phyloP scores from a whole-genome alignment of 352 stramenopile genomes.

The Halophytophthora polymorphica region DNA sequence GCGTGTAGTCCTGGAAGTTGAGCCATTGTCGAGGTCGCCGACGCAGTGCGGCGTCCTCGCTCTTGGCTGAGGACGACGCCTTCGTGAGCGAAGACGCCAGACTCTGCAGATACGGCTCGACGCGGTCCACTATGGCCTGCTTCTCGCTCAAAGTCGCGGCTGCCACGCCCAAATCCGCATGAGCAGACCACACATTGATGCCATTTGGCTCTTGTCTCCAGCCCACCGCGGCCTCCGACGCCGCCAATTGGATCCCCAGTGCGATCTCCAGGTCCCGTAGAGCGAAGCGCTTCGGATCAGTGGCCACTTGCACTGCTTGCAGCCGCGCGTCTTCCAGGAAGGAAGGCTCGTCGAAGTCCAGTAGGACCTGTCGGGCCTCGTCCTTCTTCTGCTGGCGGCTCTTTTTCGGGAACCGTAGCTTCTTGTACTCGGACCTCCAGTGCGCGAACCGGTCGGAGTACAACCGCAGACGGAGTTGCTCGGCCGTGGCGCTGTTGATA shows the following conservation, averaged over 20 bases:
- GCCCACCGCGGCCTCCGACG: conserved; percentile 41
- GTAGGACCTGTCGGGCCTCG: conserved; percentile 33
- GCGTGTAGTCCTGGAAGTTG: conserved; percentile 35
- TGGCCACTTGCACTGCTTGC: conserved; percentile 14
- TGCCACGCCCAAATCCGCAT: conserved; percentile 12
- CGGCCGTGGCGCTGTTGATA: conserved; percentile 36
- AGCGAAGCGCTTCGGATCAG: conserved; percentile 7
- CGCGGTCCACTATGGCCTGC: conserved; percentile 26
- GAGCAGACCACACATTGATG: conserved; percentile 26
- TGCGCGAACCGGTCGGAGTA: conserved; percentile 41
- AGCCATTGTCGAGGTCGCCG: conserved; percentile 35
- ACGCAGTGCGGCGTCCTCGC: conserved; percentile 18
- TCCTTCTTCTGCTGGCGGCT: conserved; percentile 33
- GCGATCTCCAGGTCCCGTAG: conserved; percentile 42
- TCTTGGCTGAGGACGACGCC: conserved; percentile 14
- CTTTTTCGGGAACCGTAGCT: conserved; percentile 30
- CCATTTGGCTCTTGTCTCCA: conserved; percentile 36
- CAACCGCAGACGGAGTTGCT: conserved; percentile 33
- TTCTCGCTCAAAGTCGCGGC: conserved; percentile 32
- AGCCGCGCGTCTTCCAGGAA: conserved; percentile 22
- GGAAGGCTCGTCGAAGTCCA: conserved; percentile 41
- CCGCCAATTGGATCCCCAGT: conserved; percentile 46
- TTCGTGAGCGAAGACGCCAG: conserved; percentile 27
- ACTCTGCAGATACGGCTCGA: conserved; percentile 40
- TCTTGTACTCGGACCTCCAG: conserved; percentile 43